Evolutionary conservation across 2,329 filamentous ascomycete species (phyloP).

Genomic region (Cercospora beticola): DNA sequence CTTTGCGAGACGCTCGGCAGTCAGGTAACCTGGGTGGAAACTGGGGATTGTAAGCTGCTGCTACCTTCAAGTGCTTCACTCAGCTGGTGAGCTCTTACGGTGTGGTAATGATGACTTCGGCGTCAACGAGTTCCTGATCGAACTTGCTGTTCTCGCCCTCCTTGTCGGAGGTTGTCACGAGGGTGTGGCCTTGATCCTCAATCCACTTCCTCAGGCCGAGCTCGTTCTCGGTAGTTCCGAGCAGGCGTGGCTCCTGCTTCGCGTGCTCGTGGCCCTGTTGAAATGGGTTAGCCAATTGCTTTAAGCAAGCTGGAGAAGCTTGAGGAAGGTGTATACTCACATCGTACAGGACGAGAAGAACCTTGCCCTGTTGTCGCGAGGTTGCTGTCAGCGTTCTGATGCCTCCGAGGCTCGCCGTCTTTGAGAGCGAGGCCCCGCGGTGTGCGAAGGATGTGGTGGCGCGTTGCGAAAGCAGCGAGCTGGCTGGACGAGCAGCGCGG

Average conservation of each 20-base stretch:
- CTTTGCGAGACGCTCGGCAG: conserved; percentile 90
- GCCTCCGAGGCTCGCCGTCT: conserved; percentile 47
- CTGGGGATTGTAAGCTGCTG: conserved; percentile 46
- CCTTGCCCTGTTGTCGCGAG: conserved; percentile 81
- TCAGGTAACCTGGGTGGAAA: conserved; percentile 98
- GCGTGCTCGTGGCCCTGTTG: conserved; percentile 74
- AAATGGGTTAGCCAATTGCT: conserved; percentile 3
- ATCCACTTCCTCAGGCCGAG: conserved; percentile 97
- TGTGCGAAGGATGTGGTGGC: conserved; percentile 41
- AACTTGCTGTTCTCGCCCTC: conserved; percentile 91
- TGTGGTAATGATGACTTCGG: conserved; percentile 98
- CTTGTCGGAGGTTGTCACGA: conserved; percentile 97
- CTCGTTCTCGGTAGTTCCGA: conserved; percentile 98
- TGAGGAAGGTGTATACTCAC: conserved; percentile 48
- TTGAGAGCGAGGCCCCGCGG: conserved; percentile 43
- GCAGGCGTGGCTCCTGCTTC: conserved; percentile 79
- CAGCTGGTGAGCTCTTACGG: conserved; percentile 59
- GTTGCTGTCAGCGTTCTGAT: conserved; percentile 64
- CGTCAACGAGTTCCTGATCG: conserved; percentile 92
- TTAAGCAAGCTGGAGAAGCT: not conserved
- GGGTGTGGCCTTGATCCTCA: conserved; percentile 92
- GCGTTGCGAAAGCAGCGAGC: conserved; percentile 47
- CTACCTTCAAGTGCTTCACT: not conserved
- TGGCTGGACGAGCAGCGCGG: conserved; percentile 57
- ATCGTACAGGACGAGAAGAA: conserved; percentile 92